Evolutionary conservation across 495 filamentous ascomycete genomes (phyloP).

Genomic region (Aspergillus cristatus): DNA sequence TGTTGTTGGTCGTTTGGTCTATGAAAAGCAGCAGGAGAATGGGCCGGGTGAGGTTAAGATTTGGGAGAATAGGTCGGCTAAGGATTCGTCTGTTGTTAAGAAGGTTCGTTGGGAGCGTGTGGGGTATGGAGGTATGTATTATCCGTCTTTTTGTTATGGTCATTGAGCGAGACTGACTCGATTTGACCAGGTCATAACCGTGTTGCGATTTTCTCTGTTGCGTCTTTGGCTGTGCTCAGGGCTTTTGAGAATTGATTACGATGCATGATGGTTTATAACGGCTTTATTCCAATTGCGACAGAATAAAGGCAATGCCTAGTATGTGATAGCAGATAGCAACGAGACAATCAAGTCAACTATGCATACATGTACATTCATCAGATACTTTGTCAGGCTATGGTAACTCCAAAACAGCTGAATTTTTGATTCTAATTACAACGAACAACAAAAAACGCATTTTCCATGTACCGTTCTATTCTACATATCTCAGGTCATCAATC

Average conservation of each 20-base stretch:
- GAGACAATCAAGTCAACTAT: no score
- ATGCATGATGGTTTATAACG: no score
- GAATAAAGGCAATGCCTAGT: no score
- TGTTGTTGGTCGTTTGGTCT: constrained; percentile 40
- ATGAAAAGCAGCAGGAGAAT: constrained; percentile 22
- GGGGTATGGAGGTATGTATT: constrained; percentile 36
- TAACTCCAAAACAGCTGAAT: no score
- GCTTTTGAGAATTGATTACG: constrained; percentile 47
- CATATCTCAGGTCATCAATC: no score
- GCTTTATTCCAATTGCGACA: no score
- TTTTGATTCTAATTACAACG: no score
- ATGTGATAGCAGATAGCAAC: no score
- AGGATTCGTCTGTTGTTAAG: constrained; percentile 32
- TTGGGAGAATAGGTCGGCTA: constrained; percentile 25
- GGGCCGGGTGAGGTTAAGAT: constrained; percentile 26
- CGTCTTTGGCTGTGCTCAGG: constrained; percentile 53
- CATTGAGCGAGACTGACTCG: constrained; percentile 1
- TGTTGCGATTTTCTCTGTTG: constrained; percentile 41
- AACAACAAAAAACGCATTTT: no score
- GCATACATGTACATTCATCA: no score
- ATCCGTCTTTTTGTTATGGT: neutral
- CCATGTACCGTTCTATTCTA: no score
- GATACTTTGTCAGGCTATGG: no score
- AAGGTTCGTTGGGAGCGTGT: constrained; percentile 39
- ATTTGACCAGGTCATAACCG: constrained; percentile 43